Evolutionary conservation across 2,329 filamentous ascomycete genomes (phyloP).

Genomic region (Alternaria panax): DNA sequence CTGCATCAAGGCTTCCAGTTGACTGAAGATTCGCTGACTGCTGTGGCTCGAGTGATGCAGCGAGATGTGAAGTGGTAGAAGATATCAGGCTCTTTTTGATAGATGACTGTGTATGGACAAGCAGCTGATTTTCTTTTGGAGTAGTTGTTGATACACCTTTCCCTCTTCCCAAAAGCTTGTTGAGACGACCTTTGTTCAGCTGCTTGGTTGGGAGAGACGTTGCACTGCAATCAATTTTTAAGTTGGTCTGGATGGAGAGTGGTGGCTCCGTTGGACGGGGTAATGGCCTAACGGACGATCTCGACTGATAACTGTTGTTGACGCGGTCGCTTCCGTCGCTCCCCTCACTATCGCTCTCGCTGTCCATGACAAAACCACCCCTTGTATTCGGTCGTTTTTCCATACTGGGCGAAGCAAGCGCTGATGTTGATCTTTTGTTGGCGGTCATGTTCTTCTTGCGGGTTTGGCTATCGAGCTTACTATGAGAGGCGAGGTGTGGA

Average conservation of each 20-base stretch:
- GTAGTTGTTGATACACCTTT: neutral
- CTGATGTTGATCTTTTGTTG: constrained; percentile 3
- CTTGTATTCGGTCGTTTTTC: constrained; percentile 12
- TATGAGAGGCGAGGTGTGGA: neutral
- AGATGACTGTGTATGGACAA: neutral
- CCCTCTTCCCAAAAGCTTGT: constrained; percentile 4
- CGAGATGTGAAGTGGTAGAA: neutral
- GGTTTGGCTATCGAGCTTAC: neutral
- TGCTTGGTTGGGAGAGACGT: constrained; percentile 2
- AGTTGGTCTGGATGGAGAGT: neutral
- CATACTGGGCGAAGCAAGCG: too few relatives aligned
- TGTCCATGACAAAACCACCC: constrained; percentile 20
- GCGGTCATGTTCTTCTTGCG: neutral
- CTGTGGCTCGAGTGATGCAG: neutral
- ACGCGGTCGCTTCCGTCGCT: neutral
- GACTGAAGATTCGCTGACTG: neutral
- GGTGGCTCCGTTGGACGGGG: neutral
- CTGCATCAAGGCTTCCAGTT: neutral
- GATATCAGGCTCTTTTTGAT: neutral
- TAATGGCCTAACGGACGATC: too few relatives aligned
- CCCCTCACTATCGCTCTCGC: constrained; percentile 7
- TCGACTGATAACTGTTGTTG: neutral
- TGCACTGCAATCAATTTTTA: neutral
- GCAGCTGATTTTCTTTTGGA: neutral
- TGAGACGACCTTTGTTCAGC: constrained; percentile 11